Base-by-base conservation (phyloP, 2,329 filamentous ascomycete species). In the Aciculosporium take region DNA sequence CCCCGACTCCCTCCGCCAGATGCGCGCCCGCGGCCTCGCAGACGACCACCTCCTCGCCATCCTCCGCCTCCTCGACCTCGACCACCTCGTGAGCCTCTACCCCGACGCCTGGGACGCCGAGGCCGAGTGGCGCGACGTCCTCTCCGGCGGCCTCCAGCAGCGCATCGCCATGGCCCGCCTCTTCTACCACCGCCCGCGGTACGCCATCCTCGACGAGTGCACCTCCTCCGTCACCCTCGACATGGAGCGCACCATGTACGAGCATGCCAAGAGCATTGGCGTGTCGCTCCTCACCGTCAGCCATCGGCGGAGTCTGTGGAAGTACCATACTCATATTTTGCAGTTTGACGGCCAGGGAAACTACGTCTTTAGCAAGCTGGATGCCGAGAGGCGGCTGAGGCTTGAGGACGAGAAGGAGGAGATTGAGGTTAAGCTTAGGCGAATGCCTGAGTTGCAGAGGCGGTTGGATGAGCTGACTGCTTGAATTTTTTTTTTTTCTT, bases 361-460 rank as follows among this genome's bases (percentile, higher is more conserved):
- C 39, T 94, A 84, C 53, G 76, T 95, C 28, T 98, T 98, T 55
- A 93, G 87, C 0, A 75, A 74, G 43, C 66, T 98, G 38, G 91
- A 98, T 60, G 89, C 89, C 15, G 89, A 95, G 52, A 79, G 73
- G 58, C 71, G 91, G 46, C 61, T 96, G 59, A 74, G 77, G 60
- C 68, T 98, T 38, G 91, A 98, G 67, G 91, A 98, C 62, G 91
- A 96, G 69, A 93, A 84, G 61, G 91, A 98, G 57, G 89, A 96
- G 49, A 69, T 96, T 33, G 89, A 96, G 45, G 67, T 94, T 38
- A 74, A 85, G 58, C 64, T 98, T 39, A 71, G 91, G 45, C 81
- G 86, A 48, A 83, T 96, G 7, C 86, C 86, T 1, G 89, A 94
- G 55, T 73, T 94, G 49, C 81, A 95, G 70, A 79, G 81, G 58